Evolutionary conservation across 2,329 filamentous ascomycete species (phyloP).

Genomic region (Ilyonectria sp.): DNA sequence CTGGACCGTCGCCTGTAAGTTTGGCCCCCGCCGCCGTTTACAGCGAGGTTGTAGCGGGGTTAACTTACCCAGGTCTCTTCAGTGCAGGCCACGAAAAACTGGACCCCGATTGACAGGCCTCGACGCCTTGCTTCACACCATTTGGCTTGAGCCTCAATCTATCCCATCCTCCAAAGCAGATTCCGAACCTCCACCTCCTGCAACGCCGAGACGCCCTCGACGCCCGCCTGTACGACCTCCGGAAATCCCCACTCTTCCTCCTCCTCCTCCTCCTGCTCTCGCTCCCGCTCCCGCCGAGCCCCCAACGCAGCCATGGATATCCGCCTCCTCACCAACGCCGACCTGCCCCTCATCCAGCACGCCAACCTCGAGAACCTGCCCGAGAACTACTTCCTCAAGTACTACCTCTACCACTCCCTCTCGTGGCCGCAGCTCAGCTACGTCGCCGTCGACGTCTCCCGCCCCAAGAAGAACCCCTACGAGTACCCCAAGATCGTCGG

Average conservation of each 20-base stretch:
- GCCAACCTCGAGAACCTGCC: conserved; percentile 99
- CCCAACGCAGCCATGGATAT: conserved; percentile 81
- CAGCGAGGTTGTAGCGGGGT: conserved; percentile 12
- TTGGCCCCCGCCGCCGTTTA: neutral
- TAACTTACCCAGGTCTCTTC: neutral
- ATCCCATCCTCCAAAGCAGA: conserved; percentile 5
- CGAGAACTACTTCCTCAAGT: conserved; percentile 99
- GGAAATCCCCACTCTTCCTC: neutral
- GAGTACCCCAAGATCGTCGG: conserved; percentile 98
- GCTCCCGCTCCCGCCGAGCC: conserved; percentile 8
- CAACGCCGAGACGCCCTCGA: conserved; percentile 6
- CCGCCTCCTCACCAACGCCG: conserved; percentile 84
- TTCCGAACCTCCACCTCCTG: conserved; percentile 11
- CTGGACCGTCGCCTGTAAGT: conserved; percentile 1
- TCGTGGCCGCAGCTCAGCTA: conserved; percentile 98
- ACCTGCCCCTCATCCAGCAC: conserved; percentile 94
- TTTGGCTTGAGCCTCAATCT: conserved; percentile 26
- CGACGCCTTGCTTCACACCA: conserved; percentile 4
- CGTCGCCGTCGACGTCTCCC: conserved; percentile 92
- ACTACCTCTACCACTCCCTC: conserved; percentile 98
- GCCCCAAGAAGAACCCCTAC: conserved; percentile 82
- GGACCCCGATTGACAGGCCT: conserved; percentile 13
- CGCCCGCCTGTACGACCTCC: neutral
- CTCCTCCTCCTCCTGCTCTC: neutral
- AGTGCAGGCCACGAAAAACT: conserved; percentile 17